These are phyloP conservation scores for Nakazawaea sp. DNA, from an alignment of 805 yeast genomes.

Conservation along the genomic window DNA sequence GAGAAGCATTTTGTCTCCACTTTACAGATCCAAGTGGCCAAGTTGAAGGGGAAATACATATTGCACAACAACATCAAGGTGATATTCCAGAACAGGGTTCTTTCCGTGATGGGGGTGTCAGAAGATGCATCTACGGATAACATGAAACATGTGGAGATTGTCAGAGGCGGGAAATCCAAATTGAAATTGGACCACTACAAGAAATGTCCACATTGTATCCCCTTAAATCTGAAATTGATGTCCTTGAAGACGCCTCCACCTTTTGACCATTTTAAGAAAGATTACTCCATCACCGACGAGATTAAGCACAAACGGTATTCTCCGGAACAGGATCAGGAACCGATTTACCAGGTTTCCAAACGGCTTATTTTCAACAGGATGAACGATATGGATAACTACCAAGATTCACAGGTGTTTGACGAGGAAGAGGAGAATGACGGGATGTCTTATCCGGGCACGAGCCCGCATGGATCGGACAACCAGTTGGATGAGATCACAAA, in stretches of 20 bases:
- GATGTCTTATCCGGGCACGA: too few relatives aligned
- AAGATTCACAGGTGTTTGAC: slow-evolving; percentile 1
- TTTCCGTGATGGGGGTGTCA: slow-evolving; percentile 2
- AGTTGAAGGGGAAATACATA: slow-evolving; percentile 19
- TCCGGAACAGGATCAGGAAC: too few relatives aligned
- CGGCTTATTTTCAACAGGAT: neutral
- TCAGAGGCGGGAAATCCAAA: slow-evolving; percentile 17
- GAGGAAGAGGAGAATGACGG: slow-evolving; percentile 3
- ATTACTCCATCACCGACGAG: neutral
- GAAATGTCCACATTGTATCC: slow-evolving; percentile 14
- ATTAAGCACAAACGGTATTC: neutral
- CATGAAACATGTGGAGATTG: slow-evolving; percentile 13
- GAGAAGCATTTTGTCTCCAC: slow-evolving; percentile 18
- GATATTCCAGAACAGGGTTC: slow-evolving; percentile 18
- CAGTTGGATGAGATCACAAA: too few relatives aligned
- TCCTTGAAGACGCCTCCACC: neutral
- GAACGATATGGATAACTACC: neutral
- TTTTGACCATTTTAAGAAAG: neutral
- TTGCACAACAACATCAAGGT: slow-evolving; percentile 23
- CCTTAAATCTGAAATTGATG: neutral
- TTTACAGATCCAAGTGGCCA: slow-evolving; percentile 21
- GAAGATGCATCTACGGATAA: slow-evolving; percentile 14
- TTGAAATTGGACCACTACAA: slow-evolving; percentile 18
- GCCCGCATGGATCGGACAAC: too few relatives aligned
- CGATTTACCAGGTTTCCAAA: too few relatives aligned